Conservation (phyloP, 73 alveolate species). For the Paraurostyla sp. region DNA sequence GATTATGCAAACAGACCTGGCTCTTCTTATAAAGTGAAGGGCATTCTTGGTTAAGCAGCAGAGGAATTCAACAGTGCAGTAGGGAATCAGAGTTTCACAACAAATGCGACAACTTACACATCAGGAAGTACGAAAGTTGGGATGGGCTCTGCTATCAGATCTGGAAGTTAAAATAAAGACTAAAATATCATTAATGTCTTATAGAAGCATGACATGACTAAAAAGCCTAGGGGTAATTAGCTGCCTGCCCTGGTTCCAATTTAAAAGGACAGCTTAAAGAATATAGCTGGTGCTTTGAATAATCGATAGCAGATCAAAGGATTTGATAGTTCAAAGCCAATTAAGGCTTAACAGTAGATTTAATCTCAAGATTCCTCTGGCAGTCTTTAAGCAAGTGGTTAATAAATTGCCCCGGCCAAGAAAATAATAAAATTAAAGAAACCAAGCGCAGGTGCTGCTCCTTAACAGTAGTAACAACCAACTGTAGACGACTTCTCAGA, state of each 20-base stretch:
- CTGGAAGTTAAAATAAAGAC: slow-evolving; percentile 14
- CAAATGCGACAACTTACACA: slow-evolving; percentile 14
- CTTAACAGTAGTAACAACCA: not conserved
- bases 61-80: slow-evolving; percentile 66
- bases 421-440: not conserved
- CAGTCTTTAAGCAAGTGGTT: too few relatives aligned
- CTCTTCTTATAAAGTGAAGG: slow-evolving; percentile 74
- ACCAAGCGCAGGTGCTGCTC: not conserved
- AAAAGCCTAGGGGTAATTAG: not conserved
- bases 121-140: not conserved
- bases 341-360: not conserved
- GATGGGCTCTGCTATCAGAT: not conserved
- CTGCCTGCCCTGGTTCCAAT: slow-evolving; percentile 23
- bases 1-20: slow-evolving; percentile 80
- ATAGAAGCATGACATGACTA: not conserved
- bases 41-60: slow-evolving; percentile 56
- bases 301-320: slow-evolving; percentile 22
- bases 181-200: slow-evolving; percentile 30
- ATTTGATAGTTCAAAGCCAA: slow-evolving; percentile 37
- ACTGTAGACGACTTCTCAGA: slow-evolving; percentile 19
- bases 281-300: not conserved
- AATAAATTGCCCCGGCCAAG: not conserved
- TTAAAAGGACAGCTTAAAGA: not conserved
- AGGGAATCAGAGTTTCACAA: not conserved
- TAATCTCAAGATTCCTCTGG: too few relatives aligned